Evolutionary conservation across 2,329 filamentous ascomycete species (phyloP).

Genomic region (Dactylellina haptotyla): DNA sequence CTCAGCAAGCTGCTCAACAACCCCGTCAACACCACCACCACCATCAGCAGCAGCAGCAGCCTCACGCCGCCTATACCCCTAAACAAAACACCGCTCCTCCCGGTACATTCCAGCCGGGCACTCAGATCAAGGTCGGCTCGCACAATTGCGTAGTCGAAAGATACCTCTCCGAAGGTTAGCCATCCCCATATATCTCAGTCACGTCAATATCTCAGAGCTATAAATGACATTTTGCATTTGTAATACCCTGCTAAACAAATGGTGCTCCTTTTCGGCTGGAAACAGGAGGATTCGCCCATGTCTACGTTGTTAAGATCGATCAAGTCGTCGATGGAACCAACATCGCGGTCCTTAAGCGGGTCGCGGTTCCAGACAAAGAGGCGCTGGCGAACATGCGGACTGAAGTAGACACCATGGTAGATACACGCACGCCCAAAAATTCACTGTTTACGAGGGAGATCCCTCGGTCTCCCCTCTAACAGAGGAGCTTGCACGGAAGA

Average conservation of each 20-base stretch:
- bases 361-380: constrained; percentile 96
- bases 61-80: constrained; percentile 55
- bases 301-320: constrained; percentile 91
- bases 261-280: neutral
- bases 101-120: constrained; percentile 90
- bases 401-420: constrained; percentile 93
- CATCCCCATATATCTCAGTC: constrained; percentile 54
- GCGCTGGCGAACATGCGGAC: constrained; percentile 94
- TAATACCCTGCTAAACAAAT: constrained; percentile 16
- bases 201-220: neutral
- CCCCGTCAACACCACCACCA: constrained; percentile 43
- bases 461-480: neutral
- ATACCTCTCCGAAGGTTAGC: constrained; percentile 83
- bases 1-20: constrained; percentile 26
- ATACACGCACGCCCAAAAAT: constrained; percentile 22
- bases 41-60: too few relatives aligned
- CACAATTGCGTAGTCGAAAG: constrained; percentile 95
- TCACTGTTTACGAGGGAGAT: neutral
- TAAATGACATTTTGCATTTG: neutral
- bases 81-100: constrained; percentile 64
- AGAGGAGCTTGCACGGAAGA: neutral
- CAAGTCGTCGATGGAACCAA: constrained; percentile 80
- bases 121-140: constrained; percentile 93
- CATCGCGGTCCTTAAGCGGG: constrained; percentile 87
- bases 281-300: constrained; percentile 89